Conservation (phyloP, 2,329 filamentous ascomycete species). For the Fusarium sublunatum region DNA sequence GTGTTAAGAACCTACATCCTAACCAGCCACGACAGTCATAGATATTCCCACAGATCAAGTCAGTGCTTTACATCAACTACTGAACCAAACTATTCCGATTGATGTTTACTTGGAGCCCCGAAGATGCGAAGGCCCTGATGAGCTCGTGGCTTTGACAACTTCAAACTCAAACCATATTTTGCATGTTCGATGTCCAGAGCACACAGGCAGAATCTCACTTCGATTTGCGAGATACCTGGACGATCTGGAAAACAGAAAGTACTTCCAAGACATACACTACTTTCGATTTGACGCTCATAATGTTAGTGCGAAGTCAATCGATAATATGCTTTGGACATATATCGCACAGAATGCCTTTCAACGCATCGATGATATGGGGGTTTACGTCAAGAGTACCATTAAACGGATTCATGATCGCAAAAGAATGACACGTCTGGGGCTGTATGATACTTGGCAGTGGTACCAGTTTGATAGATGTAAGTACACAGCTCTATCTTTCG, state of each 20-base stretch:
- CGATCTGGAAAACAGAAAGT: background rate
- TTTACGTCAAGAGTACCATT: background rate
- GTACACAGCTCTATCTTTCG: background rate
- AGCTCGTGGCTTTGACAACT: background rate
- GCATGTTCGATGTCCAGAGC: background rate
- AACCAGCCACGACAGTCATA: background rate
- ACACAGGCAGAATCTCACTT: background rate
- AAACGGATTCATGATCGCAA: background rate
- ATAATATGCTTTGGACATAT: constrained; percentile 7
- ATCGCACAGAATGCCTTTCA: background rate
- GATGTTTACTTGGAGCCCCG: background rate
- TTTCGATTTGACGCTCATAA: constrained; percentile 9
- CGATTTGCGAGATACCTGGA: background rate
- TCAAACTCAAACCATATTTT: background rate
- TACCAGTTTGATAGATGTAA: background rate
- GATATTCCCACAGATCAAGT: background rate
- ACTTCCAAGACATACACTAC: background rate
- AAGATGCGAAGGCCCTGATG: background rate
- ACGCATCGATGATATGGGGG: background rate
- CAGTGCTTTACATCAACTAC: background rate
- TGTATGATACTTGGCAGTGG: background rate
- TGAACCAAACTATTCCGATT: constrained; percentile 1
- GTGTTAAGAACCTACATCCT: background rate
- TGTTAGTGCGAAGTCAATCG: constrained; percentile 1
- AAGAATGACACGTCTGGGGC: background rate